A percentile compares a stretch with the other conserved stretches of the same genome.
Conservation (phyloP, 1,139 yeast species). For the Scheffersomyces segobiensis region DNA sequence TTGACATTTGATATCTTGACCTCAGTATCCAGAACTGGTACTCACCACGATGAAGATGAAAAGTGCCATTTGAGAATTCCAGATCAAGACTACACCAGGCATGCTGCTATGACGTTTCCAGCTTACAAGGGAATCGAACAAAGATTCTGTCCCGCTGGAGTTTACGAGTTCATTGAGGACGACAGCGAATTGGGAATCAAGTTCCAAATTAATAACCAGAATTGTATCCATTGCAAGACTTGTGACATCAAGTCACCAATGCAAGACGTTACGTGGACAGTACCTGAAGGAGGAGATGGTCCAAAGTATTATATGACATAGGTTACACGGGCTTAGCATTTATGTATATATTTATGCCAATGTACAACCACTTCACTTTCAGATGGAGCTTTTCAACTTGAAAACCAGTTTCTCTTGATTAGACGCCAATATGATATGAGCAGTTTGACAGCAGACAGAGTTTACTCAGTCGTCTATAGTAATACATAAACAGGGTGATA, state of each 20-base stretch:
- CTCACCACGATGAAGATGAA: constrained; percentile 94
- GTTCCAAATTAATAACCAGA: constrained; percentile 92
- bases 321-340: background rate
- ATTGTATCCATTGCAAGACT: constrained; percentile 96
- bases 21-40: constrained; percentile 92
- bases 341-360: background rate
- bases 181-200: constrained; percentile 65
- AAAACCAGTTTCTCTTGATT: background rate
- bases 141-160: constrained; percentile 98
- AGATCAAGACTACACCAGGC: constrained; percentile 65
- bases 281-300: constrained; percentile 98
- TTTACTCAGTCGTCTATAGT: background rate
- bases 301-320: constrained; percentile 87
- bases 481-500: background rate
- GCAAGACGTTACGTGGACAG: constrained; percentile 92
- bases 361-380: background rate
- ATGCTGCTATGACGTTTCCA: constrained; percentile 69
- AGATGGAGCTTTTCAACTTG: too few species aligned
- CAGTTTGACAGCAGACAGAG: background rate
- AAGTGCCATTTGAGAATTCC: constrained; percentile 84
- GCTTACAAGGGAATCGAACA: constrained; percentile 83
- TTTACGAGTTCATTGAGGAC: constrained; percentile 86
- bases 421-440: background rate
- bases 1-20: constrained; percentile 89
- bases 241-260: constrained; percentile 96